Percentiles rank a stretch among this genome's conserved stretches.
Evolutionary conservation across 139 green algal genomes (phyloP).

Genomic region (Protoeuglena noctilucae): DNA sequence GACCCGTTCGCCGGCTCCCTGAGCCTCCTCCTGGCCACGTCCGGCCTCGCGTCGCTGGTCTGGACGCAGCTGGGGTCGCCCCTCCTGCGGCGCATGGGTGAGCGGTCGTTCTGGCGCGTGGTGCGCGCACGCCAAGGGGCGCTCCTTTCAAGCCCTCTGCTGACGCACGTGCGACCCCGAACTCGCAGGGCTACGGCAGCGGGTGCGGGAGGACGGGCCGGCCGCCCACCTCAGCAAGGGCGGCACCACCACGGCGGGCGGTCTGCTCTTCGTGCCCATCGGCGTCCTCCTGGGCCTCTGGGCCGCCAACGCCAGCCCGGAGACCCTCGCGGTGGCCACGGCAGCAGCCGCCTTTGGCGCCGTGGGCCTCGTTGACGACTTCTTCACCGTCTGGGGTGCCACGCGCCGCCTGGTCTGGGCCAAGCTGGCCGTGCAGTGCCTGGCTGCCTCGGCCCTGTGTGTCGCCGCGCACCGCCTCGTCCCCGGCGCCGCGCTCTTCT

Average conservation of each 20-base stretch:
- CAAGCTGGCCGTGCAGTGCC: neutral
- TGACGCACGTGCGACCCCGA: too few relatives aligned
- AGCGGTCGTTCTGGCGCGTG: too few relatives aligned
- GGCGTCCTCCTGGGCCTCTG: neutral
- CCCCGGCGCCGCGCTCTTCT: neutral
- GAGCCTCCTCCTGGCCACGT: too few relatives aligned
- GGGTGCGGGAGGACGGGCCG: neutral
- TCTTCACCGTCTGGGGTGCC: neutral
- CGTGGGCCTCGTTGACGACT: neutral
- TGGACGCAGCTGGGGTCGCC: too few relatives aligned
- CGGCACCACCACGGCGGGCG: neutral
- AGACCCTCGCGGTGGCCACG: neutral
- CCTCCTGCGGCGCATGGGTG: too few relatives aligned
- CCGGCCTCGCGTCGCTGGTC: too few relatives aligned
- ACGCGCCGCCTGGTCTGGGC: neutral
- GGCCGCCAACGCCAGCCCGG: neutral
- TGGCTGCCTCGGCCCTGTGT: neutral
- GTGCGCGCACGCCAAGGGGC: too few relatives aligned
- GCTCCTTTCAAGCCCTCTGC: too few relatives aligned
- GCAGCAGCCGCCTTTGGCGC: neutral
- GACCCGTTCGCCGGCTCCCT: too few relatives aligned
- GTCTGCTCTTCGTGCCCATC: neutral
- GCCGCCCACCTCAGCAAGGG: neutral
- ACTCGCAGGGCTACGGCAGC: too few relatives aligned
- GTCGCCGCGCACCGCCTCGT: neutral